Percentiles rank a stretch among this genome's conserved stretches.
Conservation (phyloP, 495 filamentous ascomycete genomes). For the Collariella sp. region DNA sequence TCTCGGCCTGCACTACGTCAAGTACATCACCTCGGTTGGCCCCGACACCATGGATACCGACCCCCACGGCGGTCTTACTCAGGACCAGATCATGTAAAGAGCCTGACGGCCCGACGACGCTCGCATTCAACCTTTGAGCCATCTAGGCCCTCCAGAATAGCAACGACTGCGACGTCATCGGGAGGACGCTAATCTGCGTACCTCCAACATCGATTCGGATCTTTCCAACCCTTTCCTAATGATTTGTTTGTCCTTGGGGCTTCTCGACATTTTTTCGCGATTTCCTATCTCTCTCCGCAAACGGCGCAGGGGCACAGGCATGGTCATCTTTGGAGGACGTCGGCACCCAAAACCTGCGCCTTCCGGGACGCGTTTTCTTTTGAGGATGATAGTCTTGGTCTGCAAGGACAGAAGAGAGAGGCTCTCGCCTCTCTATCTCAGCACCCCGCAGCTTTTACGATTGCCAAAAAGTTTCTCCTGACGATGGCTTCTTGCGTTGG, state of each 20-base stretch:
- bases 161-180: background rate
- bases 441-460: conserved; percentile 11
- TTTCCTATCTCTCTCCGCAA: conserved; percentile 10
- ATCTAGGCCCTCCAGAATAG: background rate
- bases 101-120: background rate
- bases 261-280: conserved; percentile 11
- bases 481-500: conserved; percentile 9
- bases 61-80: conserved; percentile 65
- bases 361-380: conserved; percentile 7
- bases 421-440: background rate
- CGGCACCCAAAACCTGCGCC: background rate
- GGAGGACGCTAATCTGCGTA: background rate
- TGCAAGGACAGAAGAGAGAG: conserved; percentile 1
- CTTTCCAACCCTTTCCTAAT: background rate
- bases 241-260: conserved; percentile 1
- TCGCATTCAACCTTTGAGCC: background rate
- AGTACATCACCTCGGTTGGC: conserved; percentile 62
- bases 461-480: conserved; percentile 17
- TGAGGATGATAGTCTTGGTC: conserved; percentile 13
- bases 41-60: conserved; percentile 79
- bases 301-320: background rate
- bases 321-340: background rate
- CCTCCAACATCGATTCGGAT: background rate
- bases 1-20: conserved; percentile 83
- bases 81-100: conserved; percentile 93